Evolutionary conservation across 257 asterid genomes (phyloP).

Genomic region (Plantago ovata): DNA sequence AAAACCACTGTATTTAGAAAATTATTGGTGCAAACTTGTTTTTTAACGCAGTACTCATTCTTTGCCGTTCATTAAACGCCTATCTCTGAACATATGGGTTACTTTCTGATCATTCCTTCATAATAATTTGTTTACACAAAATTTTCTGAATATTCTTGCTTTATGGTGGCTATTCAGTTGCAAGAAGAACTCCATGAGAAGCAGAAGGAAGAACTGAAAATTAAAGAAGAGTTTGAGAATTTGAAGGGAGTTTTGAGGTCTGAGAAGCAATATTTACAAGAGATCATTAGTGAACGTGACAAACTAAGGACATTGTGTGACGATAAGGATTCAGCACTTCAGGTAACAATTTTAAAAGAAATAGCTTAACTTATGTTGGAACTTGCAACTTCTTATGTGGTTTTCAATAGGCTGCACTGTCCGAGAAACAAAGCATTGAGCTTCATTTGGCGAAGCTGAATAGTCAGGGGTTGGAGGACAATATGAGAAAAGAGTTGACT

Average conservation of each 20-base stretch:
- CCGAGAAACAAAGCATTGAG: conserved; percentile 75
- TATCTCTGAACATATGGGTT: background rate
- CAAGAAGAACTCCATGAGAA: conserved; percentile 69
- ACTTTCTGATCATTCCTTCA: background rate
- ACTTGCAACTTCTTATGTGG: conserved; percentile 27
- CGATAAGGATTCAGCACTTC: conserved; percentile 73
- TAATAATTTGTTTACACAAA: conserved; percentile 6
- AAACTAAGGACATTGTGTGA: conserved; percentile 52
- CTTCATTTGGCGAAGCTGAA: conserved; percentile 57
- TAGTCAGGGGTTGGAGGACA: conserved; percentile 65
- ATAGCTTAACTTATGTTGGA: conserved; percentile 8
- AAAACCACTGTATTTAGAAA: too few species aligned
- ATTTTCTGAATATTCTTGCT: conserved; percentile 8
- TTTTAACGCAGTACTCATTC: background rate
- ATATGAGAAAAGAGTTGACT: conserved; percentile 53
- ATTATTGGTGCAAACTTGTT: background rate
- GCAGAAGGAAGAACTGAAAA: conserved; percentile 53
- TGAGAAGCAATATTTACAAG: conserved; percentile 66
- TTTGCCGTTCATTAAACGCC: conserved; percentile 1
- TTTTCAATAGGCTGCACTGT: conserved; percentile 46
- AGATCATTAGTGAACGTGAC: conserved; percentile 63
- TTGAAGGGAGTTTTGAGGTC: conserved; percentile 52
- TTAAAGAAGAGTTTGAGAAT: conserved; percentile 65
- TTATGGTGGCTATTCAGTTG: conserved; percentile 50
- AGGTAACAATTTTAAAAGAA: conserved; percentile 42